Conservation (phyloP, 2,329 filamentous ascomycete genomes). For the Truncatella angustata region DNA sequence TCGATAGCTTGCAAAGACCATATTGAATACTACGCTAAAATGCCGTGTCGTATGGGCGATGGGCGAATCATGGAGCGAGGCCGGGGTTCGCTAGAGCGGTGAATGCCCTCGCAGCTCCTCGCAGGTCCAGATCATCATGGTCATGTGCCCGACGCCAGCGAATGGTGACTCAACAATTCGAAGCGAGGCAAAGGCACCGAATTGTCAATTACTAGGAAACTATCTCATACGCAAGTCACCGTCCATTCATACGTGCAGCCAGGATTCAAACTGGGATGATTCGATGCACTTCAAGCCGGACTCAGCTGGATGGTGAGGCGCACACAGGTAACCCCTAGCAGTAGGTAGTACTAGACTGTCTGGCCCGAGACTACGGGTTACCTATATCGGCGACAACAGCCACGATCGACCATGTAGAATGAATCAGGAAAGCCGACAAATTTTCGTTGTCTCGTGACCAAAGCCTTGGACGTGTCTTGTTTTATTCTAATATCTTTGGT, state of each 20-base stretch:
- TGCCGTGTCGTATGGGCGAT: neutral
- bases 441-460: neutral
- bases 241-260: too few species aligned
- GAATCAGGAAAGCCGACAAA: neutral
- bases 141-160: conserved; percentile 3
- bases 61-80: neutral
- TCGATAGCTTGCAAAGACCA: neutral
- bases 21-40: neutral
- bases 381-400: neutral
- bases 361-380: neutral
- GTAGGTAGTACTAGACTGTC: neutral
- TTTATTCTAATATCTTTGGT: too few species aligned
- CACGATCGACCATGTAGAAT: neutral
- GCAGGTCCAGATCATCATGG: neutral
- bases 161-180: neutral
- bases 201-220: neutral
- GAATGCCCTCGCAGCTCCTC: neutral
- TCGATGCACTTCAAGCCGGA: neutral
- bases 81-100: neutral
- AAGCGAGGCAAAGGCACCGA: neutral
- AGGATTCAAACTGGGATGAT: neutral
- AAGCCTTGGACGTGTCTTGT: too few species aligned
- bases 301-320: neutral
- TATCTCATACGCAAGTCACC: neutral
- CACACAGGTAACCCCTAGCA: neutral